Evolutionary conservation across 2,329 filamentous ascomycete species (phyloP).

Genomic region (Sarocladium strictum): DNA sequence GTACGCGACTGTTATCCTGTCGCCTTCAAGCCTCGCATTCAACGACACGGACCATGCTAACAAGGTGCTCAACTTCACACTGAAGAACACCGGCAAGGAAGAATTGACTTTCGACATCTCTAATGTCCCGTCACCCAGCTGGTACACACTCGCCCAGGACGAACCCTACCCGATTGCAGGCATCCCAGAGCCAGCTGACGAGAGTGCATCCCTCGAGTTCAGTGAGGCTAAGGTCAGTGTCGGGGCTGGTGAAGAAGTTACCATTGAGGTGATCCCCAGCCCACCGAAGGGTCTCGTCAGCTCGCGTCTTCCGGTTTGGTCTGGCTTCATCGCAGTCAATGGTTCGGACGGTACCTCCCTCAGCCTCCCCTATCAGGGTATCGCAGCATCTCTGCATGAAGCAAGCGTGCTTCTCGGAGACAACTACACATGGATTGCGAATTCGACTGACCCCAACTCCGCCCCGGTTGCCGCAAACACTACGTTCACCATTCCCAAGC

Average conservation of each 20-base stretch:
- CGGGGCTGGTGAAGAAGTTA: slow-evolving; percentile 33
- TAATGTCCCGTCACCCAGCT: slow-evolving; percentile 44
- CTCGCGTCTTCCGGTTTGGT: slow-evolving; percentile 33
- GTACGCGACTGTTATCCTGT: slow-evolving; percentile 45
- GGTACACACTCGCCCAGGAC: slow-evolving; percentile 39
- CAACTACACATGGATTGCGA: slow-evolving; percentile 26
- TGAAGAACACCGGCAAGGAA: slow-evolving; percentile 47
- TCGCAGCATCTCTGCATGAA: slow-evolving; percentile 25
- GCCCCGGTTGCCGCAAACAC: slow-evolving; percentile 24
- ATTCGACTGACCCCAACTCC: slow-evolving; percentile 25
- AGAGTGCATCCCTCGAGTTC: slow-evolving; percentile 37
- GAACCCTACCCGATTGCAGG: slow-evolving; percentile 33
- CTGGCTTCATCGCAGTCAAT: slow-evolving; percentile 35
- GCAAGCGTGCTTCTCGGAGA: slow-evolving; percentile 23
- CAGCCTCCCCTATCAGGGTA: slow-evolving; percentile 33
- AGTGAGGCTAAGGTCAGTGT: slow-evolving; percentile 38
- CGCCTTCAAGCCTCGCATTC: slow-evolving; percentile 53
- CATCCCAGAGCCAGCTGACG: slow-evolving; percentile 37
- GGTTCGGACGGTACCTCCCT: slow-evolving; percentile 29
- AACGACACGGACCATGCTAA: slow-evolving; percentile 57
- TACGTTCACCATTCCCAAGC: slow-evolving; percentile 35
- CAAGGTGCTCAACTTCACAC: slow-evolving; percentile 42
- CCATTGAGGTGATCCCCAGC: slow-evolving; percentile 38
- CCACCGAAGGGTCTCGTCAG: slow-evolving; percentile 18
- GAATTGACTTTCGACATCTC: slow-evolving; percentile 46